Evolutionary conservation across 306 rosid species (phyloP), one percentile per base, ranked within the genome.

Genomic region (Ziziphus jujuba): DNA sequence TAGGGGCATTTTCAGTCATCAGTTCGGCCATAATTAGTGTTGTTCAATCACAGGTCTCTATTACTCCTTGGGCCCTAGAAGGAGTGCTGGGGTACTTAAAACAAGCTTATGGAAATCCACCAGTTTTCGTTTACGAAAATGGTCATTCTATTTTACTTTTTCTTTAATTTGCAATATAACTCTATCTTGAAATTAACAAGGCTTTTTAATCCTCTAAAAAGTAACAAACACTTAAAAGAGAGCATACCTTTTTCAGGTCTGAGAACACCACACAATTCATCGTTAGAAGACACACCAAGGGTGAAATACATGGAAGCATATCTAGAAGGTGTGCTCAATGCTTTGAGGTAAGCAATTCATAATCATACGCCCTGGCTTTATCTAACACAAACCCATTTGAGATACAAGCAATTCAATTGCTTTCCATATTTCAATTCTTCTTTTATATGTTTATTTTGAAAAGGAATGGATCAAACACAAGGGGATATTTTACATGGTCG

Each of bases 401-500:
- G 6, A 57, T 10, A 22, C 11, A 58, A 5, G n/a, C 45, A 12
- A 31, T 56, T 68, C 5, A 15, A 13, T 1, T 34, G 21, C 9
- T 4, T 28, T 17, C 11, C 84, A 67, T 95, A 89, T 58, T 70
- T 28, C 3, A 40, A 58, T 20, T 16, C 3, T 35, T n/a, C 10
- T 25, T 44, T 22, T 17, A 15, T 15, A 2, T 3, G 13, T 25
- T 45, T 40, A 9, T 47, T 60, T 45, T 17, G 44, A 54, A 23
- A n/a, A 91, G 90, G 85, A 79, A 76, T 66, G 96, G 95, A 75
- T 78, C 78, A 17, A 77, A 91, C 24, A 44, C 83, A 33, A 81
- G 75, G 74, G 95, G 95, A 3, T 89, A 89, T 63, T 81, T 91
- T 54, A 59, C 59, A 5, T 89, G 96, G 96, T 85, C 91, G 34